These are phyloP conservation scores for Coccomyxa sp. DNA, from an alignment of 139 green algal genomes.

Conservation along the genomic window DNA sequence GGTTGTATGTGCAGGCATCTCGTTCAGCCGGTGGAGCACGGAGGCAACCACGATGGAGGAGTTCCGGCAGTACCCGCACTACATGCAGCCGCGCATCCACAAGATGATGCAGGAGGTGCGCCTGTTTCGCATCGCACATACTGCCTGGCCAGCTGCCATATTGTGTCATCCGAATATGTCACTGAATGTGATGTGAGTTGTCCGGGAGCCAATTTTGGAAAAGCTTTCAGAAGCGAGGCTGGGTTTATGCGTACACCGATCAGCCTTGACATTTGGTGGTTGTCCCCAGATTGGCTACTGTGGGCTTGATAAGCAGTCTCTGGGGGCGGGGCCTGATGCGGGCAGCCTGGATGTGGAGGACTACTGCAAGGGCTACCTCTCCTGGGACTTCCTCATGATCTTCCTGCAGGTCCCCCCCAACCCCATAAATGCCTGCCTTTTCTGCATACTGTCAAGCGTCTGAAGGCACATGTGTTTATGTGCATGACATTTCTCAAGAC, in stretches of 20 bases:
- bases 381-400: slow-evolving; percentile 8
- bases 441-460: too few species aligned
- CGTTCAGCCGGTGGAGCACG: slow-evolving; percentile 7
- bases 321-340: not conserved
- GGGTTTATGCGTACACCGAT: too few species aligned
- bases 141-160: not conserved
- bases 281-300: slow-evolving; percentile 15
- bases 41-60: slow-evolving; percentile 15
- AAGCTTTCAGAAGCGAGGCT: too few species aligned
- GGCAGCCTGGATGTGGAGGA: slow-evolving; percentile 15
- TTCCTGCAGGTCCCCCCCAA: slow-evolving; percentile 10
- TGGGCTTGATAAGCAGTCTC: slow-evolving; percentile 8
- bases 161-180: not conserved
- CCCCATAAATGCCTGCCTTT: not conserved
- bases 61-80: slow-evolving; percentile 20
- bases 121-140: not conserved
- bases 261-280: not conserved
- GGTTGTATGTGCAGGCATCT: slow-evolving; percentile 3
- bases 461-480: too few species aligned
- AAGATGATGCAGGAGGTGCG: slow-evolving; percentile 11
- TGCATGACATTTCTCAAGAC: too few species aligned
- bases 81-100: slow-evolving; percentile 25
- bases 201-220: too few species aligned
- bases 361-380: slow-evolving; percentile 18
- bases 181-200: too few species aligned